Evolutionary conservation across 495 filamentous ascomycete genomes (phyloP).

Genomic region (Endocarpon pusillum): DNA sequence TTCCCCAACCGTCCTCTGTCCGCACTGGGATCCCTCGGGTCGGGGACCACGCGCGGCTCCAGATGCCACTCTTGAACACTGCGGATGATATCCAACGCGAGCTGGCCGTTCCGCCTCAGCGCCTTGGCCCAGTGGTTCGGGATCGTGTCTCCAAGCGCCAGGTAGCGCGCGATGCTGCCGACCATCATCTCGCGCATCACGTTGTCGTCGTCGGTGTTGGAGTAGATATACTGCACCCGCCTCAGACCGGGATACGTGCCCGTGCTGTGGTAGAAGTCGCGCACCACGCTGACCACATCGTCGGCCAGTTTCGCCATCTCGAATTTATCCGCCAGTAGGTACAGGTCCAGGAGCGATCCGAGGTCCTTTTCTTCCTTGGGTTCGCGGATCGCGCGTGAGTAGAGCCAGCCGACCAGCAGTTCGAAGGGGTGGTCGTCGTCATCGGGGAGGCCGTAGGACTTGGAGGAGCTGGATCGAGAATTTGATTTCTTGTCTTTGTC

Average conservation of each 20-base stretch:
- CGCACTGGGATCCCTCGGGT: conserved; percentile 22
- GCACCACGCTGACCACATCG: conserved; percentile 23
- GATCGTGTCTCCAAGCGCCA: conserved; percentile 22
- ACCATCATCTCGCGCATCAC: conserved; percentile 32
- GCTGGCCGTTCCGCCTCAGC: conserved; percentile 27
- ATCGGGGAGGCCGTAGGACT: conserved; percentile 26
- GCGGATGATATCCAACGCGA: conserved; percentile 30
- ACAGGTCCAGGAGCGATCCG: conserved; percentile 24
- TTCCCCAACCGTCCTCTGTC: conserved; percentile 15
- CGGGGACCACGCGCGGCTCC: conserved; percentile 23
- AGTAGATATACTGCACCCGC: conserved; percentile 33
- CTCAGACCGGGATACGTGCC: conserved; percentile 28
- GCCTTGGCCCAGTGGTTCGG: conserved; percentile 32
- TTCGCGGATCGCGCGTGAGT: conserved; percentile 18
- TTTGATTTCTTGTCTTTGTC: conserved; percentile 9
- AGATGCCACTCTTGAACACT: conserved; percentile 30
- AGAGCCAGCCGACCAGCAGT: conserved; percentile 32
- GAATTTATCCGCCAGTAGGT: conserved; percentile 27
- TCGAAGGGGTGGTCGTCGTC: conserved; percentile 26
- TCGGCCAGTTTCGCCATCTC: conserved; percentile 15
- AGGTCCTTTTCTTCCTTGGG: conserved; percentile 26
- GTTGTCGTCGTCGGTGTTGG: conserved; percentile 26
- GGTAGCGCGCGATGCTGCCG: conserved; percentile 20
- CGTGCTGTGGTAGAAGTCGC: conserved; percentile 25
- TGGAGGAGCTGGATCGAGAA: conserved; percentile 6